Percentiles rank a stretch among this genome's conserved stretches.
These are phyloP conservation scores for Coemansia biformis DNA, from an alignment of 192 early-diverging fungal species.

Conservation along the genomic window DNA sequence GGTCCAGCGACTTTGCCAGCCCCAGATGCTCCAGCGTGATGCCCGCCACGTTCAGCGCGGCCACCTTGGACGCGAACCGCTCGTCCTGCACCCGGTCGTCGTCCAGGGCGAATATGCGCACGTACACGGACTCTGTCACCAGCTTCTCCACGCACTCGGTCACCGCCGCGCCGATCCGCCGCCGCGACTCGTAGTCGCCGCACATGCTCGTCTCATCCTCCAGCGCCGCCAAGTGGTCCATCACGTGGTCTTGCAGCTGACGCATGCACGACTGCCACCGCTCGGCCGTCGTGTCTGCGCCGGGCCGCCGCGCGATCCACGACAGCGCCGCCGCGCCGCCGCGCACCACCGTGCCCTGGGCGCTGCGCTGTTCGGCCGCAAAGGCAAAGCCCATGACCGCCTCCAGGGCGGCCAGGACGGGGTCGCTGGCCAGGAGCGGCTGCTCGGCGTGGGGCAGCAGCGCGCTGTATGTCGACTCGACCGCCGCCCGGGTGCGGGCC, in stretches of 20 bases:
- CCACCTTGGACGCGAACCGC: conserved; percentile 59
- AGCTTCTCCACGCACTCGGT: conserved; percentile 43
- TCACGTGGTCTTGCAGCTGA: conserved; percentile 16
- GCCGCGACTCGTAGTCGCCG: conserved; percentile 36
- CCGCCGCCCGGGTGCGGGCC: conserved; percentile 17
- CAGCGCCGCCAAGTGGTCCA: conserved; percentile 12
- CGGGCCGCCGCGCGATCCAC: conserved; percentile 29
- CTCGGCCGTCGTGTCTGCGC: conserved; percentile 6
- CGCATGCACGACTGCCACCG: conserved; percentile 29
- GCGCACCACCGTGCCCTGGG: background rate
- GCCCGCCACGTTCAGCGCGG: conserved; percentile 61
- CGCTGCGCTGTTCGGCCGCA: conserved; percentile 17
- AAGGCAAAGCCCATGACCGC: conserved; percentile 35
- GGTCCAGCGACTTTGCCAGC: conserved; percentile 22
- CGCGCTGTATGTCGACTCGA: conserved; percentile 17
- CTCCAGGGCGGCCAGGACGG: conserved; percentile 28
- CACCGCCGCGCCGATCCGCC: conserved; percentile 13
- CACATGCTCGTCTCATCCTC: conserved; percentile 43
- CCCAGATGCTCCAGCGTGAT: conserved; percentile 58
- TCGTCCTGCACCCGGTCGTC: conserved; percentile 60
- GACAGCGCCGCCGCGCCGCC: conserved; percentile 8
- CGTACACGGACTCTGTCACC: conserved; percentile 28
- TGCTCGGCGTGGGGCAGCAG: conserved; percentile 26
- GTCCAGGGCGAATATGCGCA: conserved; percentile 29
- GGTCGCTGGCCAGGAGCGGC: conserved; percentile 19